phyloP scores from a whole-genome alignment of 352 stramenopile species.

The Pythium phragmiticola region DNA sequence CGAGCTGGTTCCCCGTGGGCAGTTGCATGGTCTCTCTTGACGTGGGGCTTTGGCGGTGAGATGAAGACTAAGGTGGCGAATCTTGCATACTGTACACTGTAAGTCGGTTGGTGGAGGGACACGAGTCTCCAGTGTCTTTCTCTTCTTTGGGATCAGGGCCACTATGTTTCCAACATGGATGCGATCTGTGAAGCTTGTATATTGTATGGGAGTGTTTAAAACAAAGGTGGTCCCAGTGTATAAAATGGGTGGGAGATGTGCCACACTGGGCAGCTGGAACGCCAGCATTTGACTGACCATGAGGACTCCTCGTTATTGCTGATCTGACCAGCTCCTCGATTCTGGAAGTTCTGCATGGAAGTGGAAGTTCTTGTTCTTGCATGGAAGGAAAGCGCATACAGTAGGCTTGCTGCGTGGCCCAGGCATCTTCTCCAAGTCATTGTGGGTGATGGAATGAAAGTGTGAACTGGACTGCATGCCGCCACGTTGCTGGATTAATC shows the following conservation, averaged over 20 bases:
- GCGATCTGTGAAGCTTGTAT: neutral
- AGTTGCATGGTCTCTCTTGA: constrained; percentile 8
- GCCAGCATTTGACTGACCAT: neutral
- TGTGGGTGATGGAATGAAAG: no score
- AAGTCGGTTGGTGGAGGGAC: constrained; percentile 5
- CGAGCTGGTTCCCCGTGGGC: constrained; percentile 32
- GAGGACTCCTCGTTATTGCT: no score
- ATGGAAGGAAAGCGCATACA: neutral
- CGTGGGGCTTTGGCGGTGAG: neutral
- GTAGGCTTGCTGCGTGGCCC: no score
- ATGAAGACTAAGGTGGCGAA: neutral
- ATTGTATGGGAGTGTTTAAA: neutral
- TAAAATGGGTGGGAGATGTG: neutral
- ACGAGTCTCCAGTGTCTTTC: neutral
- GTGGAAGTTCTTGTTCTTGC: neutral
- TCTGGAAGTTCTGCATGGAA: no score
- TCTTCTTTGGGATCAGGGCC: neutral
- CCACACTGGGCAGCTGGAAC: neutral
- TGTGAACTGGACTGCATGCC: no score
- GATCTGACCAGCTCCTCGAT: neutral
- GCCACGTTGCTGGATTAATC: no score
- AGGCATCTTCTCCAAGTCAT: no score
- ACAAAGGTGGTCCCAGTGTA: neutral
- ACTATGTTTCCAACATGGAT: neutral
- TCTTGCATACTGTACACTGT: neutral